A percentile compares a stretch with the other conserved stretches of the same genome.
Conservation (phyloP, 768 basidiomycete species). For the Pseudohyphozyma bogoriensis region DNA sequence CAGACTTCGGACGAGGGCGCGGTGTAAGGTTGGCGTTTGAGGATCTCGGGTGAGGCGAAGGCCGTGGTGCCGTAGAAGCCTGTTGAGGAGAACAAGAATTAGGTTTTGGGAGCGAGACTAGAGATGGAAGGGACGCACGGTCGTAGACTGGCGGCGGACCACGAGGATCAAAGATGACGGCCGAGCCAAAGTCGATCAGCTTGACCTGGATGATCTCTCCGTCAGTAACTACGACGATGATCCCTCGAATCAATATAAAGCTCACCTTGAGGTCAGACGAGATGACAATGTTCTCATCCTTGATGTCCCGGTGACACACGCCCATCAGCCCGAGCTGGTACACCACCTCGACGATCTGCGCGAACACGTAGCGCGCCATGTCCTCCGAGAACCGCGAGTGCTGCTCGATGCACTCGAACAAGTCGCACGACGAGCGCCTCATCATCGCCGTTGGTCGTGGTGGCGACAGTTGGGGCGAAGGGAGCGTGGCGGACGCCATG, state of each 20-base stretch:
- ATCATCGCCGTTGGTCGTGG: constrained; percentile 40
- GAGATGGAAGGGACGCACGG: constrained; percentile 38
- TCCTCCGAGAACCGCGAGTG: constrained; percentile 67
- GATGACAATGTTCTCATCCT: constrained; percentile 44
- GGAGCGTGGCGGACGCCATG: constrained; percentile 1
- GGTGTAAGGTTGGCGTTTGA: constrained; percentile 38
- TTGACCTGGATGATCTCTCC: constrained; percentile 71
- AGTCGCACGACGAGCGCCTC: constrained; percentile 73
- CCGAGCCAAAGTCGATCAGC: constrained; percentile 90
- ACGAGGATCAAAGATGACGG: constrained; percentile 58
- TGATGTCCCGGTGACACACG: constrained; percentile 41
- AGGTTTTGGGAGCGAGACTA: background rate
- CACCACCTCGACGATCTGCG: constrained; percentile 77
- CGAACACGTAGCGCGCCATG: constrained; percentile 71
- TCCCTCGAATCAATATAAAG: background rate
- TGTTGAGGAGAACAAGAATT: background rate
- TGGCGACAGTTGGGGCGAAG: background rate
- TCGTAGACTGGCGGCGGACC: constrained; percentile 58
- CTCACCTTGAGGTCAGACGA: constrained; percentile 48
- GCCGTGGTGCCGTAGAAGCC: constrained; percentile 16
- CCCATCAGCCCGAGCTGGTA: constrained; percentile 51
- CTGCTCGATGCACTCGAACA: constrained; percentile 93
- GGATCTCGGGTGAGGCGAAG: constrained; percentile 38
- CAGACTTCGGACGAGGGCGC: constrained; percentile 42
- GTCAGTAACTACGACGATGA: no score